Percentiles rank a stretch among this genome's conserved stretches.
Conservation (phyloP, 331 rosid species). For the Stylosanthes scabra region DNA sequence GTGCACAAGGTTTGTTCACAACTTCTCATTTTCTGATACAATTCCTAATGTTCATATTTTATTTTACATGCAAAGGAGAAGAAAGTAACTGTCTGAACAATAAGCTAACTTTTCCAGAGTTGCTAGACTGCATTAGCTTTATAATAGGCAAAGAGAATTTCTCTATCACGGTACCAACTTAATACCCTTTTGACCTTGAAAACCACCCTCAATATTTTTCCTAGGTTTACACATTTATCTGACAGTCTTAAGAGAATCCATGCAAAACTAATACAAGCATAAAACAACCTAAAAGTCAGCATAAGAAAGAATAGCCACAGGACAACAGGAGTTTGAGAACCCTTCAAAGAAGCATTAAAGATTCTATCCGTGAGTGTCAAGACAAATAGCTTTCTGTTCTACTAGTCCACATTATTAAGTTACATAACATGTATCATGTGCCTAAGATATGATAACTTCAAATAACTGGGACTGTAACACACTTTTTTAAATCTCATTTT, state of each 20-base stretch:
- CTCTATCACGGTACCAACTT: not conserved
- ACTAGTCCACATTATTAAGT: slow-evolving; percentile 5
- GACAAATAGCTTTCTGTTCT: not conserved
- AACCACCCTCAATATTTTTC: not conserved
- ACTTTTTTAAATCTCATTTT: slow-evolving; percentile 24
- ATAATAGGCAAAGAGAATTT: slow-evolving; percentile 12
- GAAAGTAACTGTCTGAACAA: not conserved
- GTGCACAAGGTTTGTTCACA: slow-evolving; percentile 22
- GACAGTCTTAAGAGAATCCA: slow-evolving; percentile 6
- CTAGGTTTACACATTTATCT: slow-evolving; percentile 1
- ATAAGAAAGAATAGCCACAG: slow-evolving; percentile 18
- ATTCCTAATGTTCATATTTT: slow-evolving; percentile 11
- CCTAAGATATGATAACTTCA: slow-evolving; percentile 25
- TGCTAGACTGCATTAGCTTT: not conserved
- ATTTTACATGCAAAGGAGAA: slow-evolving; percentile 15
- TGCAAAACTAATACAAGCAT: slow-evolving; percentile 20
- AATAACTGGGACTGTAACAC: slow-evolving; percentile 18
- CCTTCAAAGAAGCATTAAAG: slow-evolving; percentile 10
- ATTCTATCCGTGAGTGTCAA: slow-evolving; percentile 9
- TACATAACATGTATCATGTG: not conserved
- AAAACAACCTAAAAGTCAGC: slow-evolving; percentile 8
- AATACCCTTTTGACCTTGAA: slow-evolving; percentile 6
- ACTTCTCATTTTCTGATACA: not conserved
- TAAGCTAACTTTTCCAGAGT: slow-evolving; percentile 1
- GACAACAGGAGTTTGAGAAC: slow-evolving; percentile 8